These are phyloP conservation scores for Lepidopterella palustris DNA, from an alignment of 495 filamentous ascomycete genomes.

Conservation along the genomic window DNA sequence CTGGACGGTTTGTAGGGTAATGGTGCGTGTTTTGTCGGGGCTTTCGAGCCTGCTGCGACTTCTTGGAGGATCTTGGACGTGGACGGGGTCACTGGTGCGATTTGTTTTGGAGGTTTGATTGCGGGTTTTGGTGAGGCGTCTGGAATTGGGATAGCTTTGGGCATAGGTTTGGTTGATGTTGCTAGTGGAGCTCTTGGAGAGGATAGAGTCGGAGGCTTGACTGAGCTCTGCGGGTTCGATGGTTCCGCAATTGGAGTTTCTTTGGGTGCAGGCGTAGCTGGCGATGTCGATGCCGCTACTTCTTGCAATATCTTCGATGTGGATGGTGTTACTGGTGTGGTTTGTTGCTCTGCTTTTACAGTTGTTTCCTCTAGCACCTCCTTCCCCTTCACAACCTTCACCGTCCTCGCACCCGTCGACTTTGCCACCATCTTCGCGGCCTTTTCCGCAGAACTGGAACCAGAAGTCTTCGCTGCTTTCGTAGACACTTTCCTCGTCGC, in stretches of 20 bases:
- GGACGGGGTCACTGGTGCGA: no score
- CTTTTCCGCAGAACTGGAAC: neutral
- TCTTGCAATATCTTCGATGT: slow-evolving; percentile 23
- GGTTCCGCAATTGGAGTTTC: no score
- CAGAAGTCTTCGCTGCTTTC: slow-evolving; percentile 3
- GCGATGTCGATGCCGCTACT: no score
- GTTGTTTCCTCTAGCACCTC: neutral
- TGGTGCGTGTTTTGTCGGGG: no score
- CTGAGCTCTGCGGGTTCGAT: neutral
- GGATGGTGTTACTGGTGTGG: neutral
- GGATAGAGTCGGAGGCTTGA: neutral
- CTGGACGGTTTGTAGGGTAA: no score
- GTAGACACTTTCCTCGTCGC: neutral
- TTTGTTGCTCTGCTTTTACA: neutral
- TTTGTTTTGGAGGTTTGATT: neutral
- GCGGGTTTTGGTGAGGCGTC: neutral
- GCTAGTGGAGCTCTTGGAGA: neutral
- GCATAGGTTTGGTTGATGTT: neutral
- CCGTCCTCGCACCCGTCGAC: neutral
- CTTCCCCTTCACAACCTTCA: neutral
- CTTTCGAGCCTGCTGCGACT: no score
- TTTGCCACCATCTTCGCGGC: slow-evolving; percentile 2
- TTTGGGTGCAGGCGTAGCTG: no score
- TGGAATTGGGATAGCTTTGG: neutral
- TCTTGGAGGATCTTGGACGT: no score